phyloP scores from a whole-genome alignment of 2,329 filamentous ascomycete genomes.

The Cladosporium oxysporum region DNA sequence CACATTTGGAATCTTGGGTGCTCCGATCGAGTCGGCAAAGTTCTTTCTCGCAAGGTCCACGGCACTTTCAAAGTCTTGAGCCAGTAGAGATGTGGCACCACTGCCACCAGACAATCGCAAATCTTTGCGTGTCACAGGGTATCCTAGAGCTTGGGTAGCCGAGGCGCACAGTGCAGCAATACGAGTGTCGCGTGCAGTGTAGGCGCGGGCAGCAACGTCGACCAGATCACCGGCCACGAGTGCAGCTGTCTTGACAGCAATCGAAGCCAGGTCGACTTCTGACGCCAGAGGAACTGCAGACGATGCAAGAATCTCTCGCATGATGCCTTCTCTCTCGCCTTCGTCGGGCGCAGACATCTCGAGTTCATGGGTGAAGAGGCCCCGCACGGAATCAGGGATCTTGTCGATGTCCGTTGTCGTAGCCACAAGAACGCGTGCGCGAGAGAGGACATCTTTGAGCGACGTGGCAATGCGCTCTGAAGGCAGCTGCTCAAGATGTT shows the following conservation, averaged over 20 bases:
- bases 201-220: slow-evolving; percentile 88
- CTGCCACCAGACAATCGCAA: slow-evolving; percentile 86
- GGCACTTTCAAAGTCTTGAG: slow-evolving; percentile 84
- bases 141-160: slow-evolving; percentile 13
- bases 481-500: slow-evolving; percentile 86
- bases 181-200: slow-evolving; percentile 73
- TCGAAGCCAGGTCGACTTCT: slow-evolving; percentile 78
- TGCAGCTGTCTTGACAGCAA: slow-evolving; percentile 93
- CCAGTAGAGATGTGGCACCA: slow-evolving; percentile 74
- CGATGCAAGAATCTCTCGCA: slow-evolving; percentile 75
- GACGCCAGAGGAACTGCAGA: slow-evolving; percentile 75
- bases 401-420: slow-evolving; percentile 96
- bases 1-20: slow-evolving; percentile 96
- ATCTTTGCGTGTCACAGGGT: slow-evolving; percentile 65
- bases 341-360: slow-evolving; percentile 94
- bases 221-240: slow-evolving; percentile 88
- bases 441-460: slow-evolving; percentile 79
- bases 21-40: slow-evolving; percentile 95
- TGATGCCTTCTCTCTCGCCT: slow-evolving; percentile 82
- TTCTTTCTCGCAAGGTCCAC: slow-evolving; percentile 96
- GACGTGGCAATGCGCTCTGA: slow-evolving; percentile 87
- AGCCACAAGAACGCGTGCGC: slow-evolving; percentile 80
- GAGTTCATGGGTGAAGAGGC: slow-evolving; percentile 91
- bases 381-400: slow-evolving; percentile 83
- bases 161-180: slow-evolving; percentile 63